Conservation (phyloP, 1,284 basidiomycete genomes). For the Erythrobasidium hasegawianum region DNA sequence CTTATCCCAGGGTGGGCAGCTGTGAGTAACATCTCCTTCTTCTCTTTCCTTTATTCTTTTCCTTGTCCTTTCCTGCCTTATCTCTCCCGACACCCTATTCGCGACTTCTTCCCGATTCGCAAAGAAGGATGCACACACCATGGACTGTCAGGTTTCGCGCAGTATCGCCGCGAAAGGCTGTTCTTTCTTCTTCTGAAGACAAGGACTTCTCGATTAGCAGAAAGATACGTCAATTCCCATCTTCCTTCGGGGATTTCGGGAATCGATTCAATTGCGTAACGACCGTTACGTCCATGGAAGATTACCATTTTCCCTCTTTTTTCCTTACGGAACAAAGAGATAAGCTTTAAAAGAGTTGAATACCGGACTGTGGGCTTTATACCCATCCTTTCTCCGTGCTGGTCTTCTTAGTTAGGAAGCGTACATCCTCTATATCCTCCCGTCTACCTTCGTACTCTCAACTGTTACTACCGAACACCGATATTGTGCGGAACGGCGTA, state of each 20-base stretch:
- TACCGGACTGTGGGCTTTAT: constrained; percentile 13
- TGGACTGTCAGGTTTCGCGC: constrained; percentile 37
- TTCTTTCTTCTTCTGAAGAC: background rate
- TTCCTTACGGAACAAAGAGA: background rate
- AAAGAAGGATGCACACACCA: constrained; percentile 2
- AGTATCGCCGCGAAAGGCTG: constrained; percentile 1
- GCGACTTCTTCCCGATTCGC: too few species aligned
- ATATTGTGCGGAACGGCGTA: too few species aligned
- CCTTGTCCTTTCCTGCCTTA: too few species aligned
- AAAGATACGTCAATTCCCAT: constrained; percentile 3
- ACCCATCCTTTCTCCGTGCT: constrained; percentile 13
- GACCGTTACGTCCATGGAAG: constrained; percentile 38
- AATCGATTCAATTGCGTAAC: constrained; percentile 30
- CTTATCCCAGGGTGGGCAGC: constrained; percentile 98
- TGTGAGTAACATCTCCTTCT: constrained; percentile 60
- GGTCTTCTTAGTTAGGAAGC: constrained; percentile 37
- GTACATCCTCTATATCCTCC: constrained; percentile 17
- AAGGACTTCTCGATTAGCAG: background rate
- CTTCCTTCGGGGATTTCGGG: background rate
- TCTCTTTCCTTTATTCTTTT: constrained; percentile 11
- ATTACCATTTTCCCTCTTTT: constrained; percentile 28
- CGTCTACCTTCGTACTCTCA: background rate
- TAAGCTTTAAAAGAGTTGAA: constrained; percentile 36
- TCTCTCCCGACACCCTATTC: too few species aligned
- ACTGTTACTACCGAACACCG: too few species aligned